Evolutionary conservation across 2,329 filamentous ascomycete genomes (phyloP).

Genomic region (Colletotrichum simmondsii): DNA sequence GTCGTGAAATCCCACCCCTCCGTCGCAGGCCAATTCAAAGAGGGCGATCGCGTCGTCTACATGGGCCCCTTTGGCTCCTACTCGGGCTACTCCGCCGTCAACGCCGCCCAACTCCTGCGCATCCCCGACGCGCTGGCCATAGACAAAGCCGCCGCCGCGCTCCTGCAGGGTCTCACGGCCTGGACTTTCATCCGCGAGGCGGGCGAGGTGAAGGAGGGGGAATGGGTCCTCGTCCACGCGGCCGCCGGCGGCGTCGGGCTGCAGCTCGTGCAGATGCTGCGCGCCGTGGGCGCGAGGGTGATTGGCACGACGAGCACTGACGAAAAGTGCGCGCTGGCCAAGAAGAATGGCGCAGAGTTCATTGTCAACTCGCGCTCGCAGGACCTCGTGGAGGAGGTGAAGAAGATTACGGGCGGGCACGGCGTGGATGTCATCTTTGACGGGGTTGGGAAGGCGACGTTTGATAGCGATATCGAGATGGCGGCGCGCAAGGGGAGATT

Average conservation of each 20-base stretch:
- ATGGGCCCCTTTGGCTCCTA: constrained; percentile 64
- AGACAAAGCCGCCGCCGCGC: constrained; percentile 72
- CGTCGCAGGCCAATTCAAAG: constrained; percentile 60
- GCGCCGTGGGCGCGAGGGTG: constrained; percentile 76
- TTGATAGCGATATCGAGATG: constrained; percentile 80
- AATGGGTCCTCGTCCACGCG: constrained; percentile 87
- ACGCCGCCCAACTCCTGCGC: constrained; percentile 65
- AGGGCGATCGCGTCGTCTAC: constrained; percentile 80
- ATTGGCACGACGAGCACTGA: constrained; percentile 82
- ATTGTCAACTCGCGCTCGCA: constrained; percentile 76
- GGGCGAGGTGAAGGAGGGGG: constrained; percentile 78
- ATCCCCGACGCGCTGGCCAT: constrained; percentile 72
- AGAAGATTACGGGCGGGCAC: constrained; percentile 76
- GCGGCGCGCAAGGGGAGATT: constrained; percentile 82
- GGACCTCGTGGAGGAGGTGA: constrained; percentile 67
- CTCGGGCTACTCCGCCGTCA: constrained; percentile 65
- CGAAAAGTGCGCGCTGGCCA: constrained; percentile 79
- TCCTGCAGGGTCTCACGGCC: constrained; percentile 87
- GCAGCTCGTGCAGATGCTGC: constrained; percentile 80
- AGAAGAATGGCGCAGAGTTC: constrained; percentile 76
- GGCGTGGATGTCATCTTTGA: constrained; percentile 86
- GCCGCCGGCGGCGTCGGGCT: constrained; percentile 86
- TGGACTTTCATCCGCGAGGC: constrained; percentile 83
- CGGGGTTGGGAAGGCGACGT: constrained; percentile 86
- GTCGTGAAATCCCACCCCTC: constrained; percentile 71